A percentile compares a stretch with the other conserved stretches of the same genome.
These are phyloP conservation scores for Wickerhamiella australiensis DNA, from an alignment of 805 yeast genomes.

Conservation along the genomic window DNA sequence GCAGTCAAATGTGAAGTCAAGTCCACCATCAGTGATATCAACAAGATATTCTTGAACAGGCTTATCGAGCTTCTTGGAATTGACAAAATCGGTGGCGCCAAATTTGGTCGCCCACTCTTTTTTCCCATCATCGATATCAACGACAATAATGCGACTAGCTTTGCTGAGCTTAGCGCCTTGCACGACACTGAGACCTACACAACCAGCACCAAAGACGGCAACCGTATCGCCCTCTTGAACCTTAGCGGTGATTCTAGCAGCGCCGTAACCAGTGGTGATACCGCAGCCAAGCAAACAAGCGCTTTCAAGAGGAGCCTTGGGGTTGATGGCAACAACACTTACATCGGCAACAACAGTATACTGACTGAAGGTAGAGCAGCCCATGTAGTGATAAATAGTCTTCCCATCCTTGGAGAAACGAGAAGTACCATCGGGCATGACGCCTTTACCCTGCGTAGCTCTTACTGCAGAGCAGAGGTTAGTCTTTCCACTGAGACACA, in stretches of 20 bases:
- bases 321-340: constrained; percentile 84
- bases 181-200: constrained; percentile 90
- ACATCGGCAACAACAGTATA: constrained; percentile 97
- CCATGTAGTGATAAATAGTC: constrained; percentile 86
- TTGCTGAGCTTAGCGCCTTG: constrained; percentile 84
- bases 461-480: constrained; percentile 92
- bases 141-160: constrained; percentile 66
- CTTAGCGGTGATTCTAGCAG: constrained; percentile 87
- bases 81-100: constrained; percentile 91
- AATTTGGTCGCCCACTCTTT: constrained; percentile 75
- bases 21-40: constrained; percentile 93
- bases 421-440: constrained; percentile 96
- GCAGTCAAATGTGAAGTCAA: constrained; percentile 93
- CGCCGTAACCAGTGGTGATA: constrained; percentile 97
- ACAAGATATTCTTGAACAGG: constrained; percentile 62
- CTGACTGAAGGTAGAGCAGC: constrained; percentile 92
- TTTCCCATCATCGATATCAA: constrained; percentile 78
- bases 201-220: constrained; percentile 96
- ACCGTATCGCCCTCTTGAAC: constrained; percentile 85
- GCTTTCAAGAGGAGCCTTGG: constrained; percentile 69
- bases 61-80: constrained; percentile 64
- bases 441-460: constrained; percentile 96
- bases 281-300: constrained; percentile 96
- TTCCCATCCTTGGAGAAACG: constrained; percentile 75
- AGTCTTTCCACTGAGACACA: constrained; percentile 90